Evolutionary conservation across 352 stramenopile genomes (phyloP).

Genomic region (Pythium folliculosum): DNA sequence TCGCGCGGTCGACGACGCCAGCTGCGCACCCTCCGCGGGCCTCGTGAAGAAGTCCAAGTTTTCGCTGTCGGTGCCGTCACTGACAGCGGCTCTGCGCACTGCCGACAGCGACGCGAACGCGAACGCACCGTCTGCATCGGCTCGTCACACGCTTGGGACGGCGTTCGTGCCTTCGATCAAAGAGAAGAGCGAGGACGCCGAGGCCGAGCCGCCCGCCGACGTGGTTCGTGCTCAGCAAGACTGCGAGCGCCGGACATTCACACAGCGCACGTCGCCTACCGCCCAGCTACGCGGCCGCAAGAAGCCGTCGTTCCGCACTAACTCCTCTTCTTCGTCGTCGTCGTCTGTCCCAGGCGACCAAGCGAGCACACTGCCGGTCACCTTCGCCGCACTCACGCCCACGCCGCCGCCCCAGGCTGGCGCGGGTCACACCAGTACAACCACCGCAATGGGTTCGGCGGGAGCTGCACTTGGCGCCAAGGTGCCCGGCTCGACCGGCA

Average conservation of each 20-base stretch:
- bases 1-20: background rate
- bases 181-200: slow-evolving; percentile 26
- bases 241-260: slow-evolving; percentile 22
- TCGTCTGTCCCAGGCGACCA: background rate
- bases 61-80: slow-evolving; percentile 30
- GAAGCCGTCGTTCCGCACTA: background rate
- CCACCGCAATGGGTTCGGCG: background rate
- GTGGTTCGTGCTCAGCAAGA: slow-evolving; percentile 22
- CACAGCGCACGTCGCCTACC: slow-evolving; percentile 27
- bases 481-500: slow-evolving; percentile 11
- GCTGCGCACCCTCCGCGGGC: background rate
- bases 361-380: slow-evolving; percentile 24
- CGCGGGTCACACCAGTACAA: background rate
- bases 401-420: slow-evolving; percentile 19
- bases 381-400: slow-evolving; percentile 22
- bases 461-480: background rate
- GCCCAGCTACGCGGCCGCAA: slow-evolving; percentile 23
- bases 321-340: background rate
- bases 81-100: slow-evolving; percentile 7
- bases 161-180: slow-evolving; percentile 1
- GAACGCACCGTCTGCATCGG: background rate
- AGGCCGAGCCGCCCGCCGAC: slow-evolving; percentile 7
- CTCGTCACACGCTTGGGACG: background rate
- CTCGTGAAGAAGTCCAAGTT: slow-evolving; percentile 33
- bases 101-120: background rate